These are phyloP conservation scores for Cordyceps fumosorosea DNA, from an alignment of 2,329 filamentous ascomycete genomes.

Conservation along the genomic window DNA sequence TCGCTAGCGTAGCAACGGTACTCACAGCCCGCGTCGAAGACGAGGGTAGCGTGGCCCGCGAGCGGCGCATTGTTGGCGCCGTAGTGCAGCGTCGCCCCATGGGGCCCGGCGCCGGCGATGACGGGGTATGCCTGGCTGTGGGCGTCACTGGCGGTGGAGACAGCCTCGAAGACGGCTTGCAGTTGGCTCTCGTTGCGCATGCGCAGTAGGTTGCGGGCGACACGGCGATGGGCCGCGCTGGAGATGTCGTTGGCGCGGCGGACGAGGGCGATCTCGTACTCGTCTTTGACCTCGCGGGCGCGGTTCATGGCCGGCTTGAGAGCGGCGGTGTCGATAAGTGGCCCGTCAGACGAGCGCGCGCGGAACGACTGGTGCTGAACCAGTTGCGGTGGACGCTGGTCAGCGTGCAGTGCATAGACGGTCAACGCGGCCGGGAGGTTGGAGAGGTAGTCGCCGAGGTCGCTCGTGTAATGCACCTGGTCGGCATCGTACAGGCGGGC, in stretches of 20 bases:
- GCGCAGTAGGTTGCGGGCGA: constrained; percentile 56
- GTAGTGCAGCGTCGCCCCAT: constrained; percentile 84
- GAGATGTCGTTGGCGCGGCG: constrained; percentile 76
- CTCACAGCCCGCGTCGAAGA: constrained; percentile 84
- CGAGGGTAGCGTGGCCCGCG: constrained; percentile 62
- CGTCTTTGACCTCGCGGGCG: constrained; percentile 74
- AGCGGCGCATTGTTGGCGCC: constrained; percentile 70
- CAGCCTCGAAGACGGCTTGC: constrained; percentile 68
- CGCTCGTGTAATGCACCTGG: constrained; percentile 54
- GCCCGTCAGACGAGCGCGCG: constrained; percentile 25
- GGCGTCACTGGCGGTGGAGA: constrained; percentile 66
- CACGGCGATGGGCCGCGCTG: constrained; percentile 65
- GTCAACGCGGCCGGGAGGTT: constrained; percentile 34
- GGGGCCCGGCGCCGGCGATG: constrained; percentile 80
- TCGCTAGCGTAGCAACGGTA: constrained; percentile 82
- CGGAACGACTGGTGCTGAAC: constrained; percentile 24
- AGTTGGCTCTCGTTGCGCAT: constrained; percentile 76
- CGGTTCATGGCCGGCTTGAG: constrained; percentile 71
- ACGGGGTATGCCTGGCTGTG: constrained; percentile 77
- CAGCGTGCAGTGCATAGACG: constrained; percentile 40
- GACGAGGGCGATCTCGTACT: constrained; percentile 79
- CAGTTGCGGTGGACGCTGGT: constrained; percentile 31
- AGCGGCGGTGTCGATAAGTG: constrained; percentile 40
- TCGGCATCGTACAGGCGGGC: constrained; percentile 61
- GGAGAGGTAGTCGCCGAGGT: constrained; percentile 42